phyloP scores from a whole-genome alignment of 2,329 filamentous ascomycete species.

The Aspergillus neoniger region DNA sequence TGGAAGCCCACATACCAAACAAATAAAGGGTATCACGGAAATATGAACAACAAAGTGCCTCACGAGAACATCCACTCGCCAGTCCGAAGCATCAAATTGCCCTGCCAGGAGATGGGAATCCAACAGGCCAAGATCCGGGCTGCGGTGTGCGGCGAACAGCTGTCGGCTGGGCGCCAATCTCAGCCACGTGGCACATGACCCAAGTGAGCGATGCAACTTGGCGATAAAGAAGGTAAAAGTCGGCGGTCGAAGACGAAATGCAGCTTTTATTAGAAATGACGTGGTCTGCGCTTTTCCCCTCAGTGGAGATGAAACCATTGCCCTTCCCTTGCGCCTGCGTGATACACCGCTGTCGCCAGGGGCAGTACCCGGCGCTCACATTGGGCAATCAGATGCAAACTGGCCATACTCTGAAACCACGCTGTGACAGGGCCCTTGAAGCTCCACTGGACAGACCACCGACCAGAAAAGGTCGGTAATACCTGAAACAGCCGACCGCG shows the following conservation, averaged over 20 bases:
- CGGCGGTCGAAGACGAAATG: background rate
- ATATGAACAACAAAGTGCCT: constrained; percentile 13
- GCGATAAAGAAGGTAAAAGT: background rate
- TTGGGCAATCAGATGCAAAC: constrained; percentile 9
- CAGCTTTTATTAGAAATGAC: constrained; percentile 5
- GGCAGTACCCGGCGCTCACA: background rate
- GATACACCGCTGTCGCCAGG: constrained; percentile 5
- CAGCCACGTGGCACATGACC: constrained; percentile 17
- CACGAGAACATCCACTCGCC: background rate
- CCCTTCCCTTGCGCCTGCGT: constrained; percentile 3
- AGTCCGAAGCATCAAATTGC: background rate
- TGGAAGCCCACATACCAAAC: constrained; percentile 14
- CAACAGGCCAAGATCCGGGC: background rate
- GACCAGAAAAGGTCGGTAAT: background rate
- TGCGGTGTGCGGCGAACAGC: constrained; percentile 12
- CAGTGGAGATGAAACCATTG: constrained; percentile 6
- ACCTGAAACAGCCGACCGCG: background rate
- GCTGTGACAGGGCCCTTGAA: constrained; percentile 12
- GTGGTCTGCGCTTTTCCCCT: background rate
- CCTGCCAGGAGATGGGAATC: background rate
- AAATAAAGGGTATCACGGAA: constrained; percentile 15
- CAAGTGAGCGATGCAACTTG: constrained; percentile 17
- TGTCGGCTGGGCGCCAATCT: constrained; percentile 15
- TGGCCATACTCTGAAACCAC: constrained; percentile 17
- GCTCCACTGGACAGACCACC: background rate